These are phyloP conservation scores for Capronia coronata DNA, from an alignment of 2,329 filamentous ascomycete species.

Conservation along the genomic window DNA sequence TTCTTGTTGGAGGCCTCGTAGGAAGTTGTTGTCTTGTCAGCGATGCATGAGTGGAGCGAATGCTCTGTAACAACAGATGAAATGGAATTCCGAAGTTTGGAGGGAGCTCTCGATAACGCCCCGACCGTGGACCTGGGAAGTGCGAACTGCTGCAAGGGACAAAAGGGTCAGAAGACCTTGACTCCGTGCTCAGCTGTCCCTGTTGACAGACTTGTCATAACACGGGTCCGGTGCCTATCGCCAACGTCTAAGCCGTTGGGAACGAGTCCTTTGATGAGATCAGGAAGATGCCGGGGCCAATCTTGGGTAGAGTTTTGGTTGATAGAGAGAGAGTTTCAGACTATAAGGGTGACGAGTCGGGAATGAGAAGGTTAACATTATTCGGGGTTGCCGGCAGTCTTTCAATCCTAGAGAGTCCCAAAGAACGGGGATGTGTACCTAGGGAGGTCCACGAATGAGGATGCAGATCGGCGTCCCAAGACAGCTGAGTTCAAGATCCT, in stretches of 20 bases:
- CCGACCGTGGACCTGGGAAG: not conserved
- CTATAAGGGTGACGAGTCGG: not conserved
- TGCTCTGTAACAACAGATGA: no score
- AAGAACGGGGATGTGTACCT: not conserved
- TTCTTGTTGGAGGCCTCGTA: not conserved
- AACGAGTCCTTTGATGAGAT: no score
- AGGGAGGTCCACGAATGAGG: not conserved
- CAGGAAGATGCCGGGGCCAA: no score
- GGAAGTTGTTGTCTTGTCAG: not conserved
- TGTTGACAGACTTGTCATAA: no score
- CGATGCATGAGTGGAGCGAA: not conserved
- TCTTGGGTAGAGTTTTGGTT: no score
- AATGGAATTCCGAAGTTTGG: not conserved
- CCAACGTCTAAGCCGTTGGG: no score
- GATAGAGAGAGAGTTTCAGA: not conserved
- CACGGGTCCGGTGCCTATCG: no score
- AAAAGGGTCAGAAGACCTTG: no score
- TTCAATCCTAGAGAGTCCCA: not conserved
- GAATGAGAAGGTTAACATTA: not conserved
- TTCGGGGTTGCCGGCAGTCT: not conserved
- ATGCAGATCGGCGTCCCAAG: not conserved
- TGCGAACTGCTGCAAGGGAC: no score
- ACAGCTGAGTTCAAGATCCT: not conserved
- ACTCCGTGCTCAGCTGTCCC: no score
- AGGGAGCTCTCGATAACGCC: not conserved